Percentiles rank a stretch among this genome's conserved stretches.
phyloP scores from a whole-genome alignment of 2,329 filamentous ascomycete species.

The Hymenoscyphus fructigenus region DNA sequence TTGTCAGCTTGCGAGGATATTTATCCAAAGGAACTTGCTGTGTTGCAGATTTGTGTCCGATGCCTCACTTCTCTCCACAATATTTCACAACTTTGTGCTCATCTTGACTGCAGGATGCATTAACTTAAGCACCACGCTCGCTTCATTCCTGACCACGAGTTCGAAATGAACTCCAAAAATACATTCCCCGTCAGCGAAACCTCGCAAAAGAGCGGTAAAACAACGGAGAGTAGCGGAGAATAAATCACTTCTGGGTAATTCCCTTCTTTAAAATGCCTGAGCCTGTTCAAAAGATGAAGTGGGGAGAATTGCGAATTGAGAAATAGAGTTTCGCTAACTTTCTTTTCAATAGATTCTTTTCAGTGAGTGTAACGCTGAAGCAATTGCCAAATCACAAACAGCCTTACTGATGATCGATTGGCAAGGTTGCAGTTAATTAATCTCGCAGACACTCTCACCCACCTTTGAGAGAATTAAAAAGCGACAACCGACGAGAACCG shows the following conservation, averaged over 20 bases:
- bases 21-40: slow-evolving; percentile 1
- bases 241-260: not conserved
- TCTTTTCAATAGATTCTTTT: not conserved
- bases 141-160: no score
- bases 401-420: not conserved
- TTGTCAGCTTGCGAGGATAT: not conserved
- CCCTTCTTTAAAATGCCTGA: not conserved
- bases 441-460: not conserved
- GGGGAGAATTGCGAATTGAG: not conserved
- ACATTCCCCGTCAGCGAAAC: not conserved
- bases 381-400: slow-evolving; percentile 1
- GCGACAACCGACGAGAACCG: not conserved
- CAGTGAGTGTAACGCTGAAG: not conserved
- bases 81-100: no score
- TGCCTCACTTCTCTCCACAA: no score
- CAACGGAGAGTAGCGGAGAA: not conserved
- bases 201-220: not conserved
- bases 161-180: no score
- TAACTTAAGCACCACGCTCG: no score
- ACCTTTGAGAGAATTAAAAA: not conserved
- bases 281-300: not conserved
- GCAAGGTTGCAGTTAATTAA: not conserved
- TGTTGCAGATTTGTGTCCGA: not conserved
- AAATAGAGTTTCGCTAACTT: not conserved
- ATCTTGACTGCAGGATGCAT: no score